phyloP scores from a whole-genome alignment of 1,139 yeast species.

The Debaryomyces singareniensis region DNA sequence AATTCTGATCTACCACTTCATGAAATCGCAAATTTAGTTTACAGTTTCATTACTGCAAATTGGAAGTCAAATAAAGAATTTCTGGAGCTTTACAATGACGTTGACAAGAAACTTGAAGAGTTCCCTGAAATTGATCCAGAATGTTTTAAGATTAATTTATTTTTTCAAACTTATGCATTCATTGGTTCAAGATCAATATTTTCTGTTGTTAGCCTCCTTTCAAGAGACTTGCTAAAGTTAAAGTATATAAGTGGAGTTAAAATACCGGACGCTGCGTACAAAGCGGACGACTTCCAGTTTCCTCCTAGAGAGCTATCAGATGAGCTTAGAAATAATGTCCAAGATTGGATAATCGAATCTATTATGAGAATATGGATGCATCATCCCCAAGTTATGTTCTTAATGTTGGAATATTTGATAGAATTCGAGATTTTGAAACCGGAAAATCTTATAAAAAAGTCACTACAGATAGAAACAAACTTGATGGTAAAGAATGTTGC shows the following conservation, averaged over 20 bases:
- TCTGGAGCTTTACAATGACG: conserved; percentile 25
- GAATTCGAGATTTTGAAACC: conserved; percentile 44
- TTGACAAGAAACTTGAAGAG: conserved; percentile 16
- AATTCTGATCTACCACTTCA: conserved; percentile 32
- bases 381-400: conserved; percentile 75
- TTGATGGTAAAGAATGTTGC: conserved; percentile 38
- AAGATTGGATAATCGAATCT: conserved; percentile 51
- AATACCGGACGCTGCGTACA: conserved; percentile 22
- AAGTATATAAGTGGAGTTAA: conserved; percentile 32
- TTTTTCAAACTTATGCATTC: conserved; percentile 69
- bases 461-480: conserved; percentile 30
- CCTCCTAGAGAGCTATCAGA: conserved; percentile 35
- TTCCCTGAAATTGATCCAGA: conserved; percentile 26
- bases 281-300: conserved; percentile 27
- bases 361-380: conserved; percentile 72
- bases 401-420: conserved; percentile 60
- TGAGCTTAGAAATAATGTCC: conserved; percentile 22
- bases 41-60: conserved; percentile 37
- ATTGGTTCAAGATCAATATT: conserved; percentile 88
- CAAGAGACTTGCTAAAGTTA: conserved; percentile 49
- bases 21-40: conserved; percentile 32
- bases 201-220: conserved; percentile 70
- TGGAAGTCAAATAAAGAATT: conserved; percentile 38
- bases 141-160: conserved; percentile 50
- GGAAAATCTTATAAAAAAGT: conserved; percentile 34